These are phyloP conservation scores for Santalum album DNA, from an alignment of 164 flowering plant genomes.

Conservation along the genomic window DNA sequence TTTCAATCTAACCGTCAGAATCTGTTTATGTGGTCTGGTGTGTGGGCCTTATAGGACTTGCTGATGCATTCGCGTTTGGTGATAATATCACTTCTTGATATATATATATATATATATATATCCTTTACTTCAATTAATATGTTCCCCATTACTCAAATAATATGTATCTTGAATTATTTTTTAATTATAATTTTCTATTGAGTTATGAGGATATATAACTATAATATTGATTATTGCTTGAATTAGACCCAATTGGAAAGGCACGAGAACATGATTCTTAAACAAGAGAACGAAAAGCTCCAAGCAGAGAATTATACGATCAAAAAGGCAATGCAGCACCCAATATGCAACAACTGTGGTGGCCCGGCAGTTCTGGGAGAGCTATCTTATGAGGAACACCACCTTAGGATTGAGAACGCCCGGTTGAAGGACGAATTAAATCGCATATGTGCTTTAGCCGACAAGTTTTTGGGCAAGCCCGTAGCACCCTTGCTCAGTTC, in stretches of 20 bases:
- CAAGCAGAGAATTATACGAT: constrained; percentile 34
- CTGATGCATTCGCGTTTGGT: too few relatives aligned
- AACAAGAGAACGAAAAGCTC: constrained; percentile 51
- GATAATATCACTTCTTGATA: neutral
- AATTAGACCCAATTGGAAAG: constrained; percentile 49
- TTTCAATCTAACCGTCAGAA: too few relatives aligned
- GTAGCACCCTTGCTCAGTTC: constrained; percentile 13
- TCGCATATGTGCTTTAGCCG: constrained; percentile 27
- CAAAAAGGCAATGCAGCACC: constrained; percentile 34
- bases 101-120: too few relatives aligned
- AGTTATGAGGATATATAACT: neutral
- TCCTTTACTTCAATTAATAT: too few relatives aligned
- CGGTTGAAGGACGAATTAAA: constrained; percentile 39
- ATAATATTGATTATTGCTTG: neutral
- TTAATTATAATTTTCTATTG: too few relatives aligned
- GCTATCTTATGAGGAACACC: constrained; percentile 31
- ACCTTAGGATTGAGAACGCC: constrained; percentile 47
- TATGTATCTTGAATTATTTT: too few relatives aligned
- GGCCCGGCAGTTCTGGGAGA: constrained; percentile 35
- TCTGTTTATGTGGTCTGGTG: too few relatives aligned
- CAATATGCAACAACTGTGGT: constrained; percentile 47
- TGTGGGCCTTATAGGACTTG: too few relatives aligned
- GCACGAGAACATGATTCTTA: constrained; percentile 44
- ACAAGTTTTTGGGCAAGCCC: constrained; percentile 32
- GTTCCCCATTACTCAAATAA: too few relatives aligned